These are phyloP conservation scores for Claviceps paspali DNA, from an alignment of 2,329 filamentous ascomycete genomes.

Conservation along the genomic window DNA sequence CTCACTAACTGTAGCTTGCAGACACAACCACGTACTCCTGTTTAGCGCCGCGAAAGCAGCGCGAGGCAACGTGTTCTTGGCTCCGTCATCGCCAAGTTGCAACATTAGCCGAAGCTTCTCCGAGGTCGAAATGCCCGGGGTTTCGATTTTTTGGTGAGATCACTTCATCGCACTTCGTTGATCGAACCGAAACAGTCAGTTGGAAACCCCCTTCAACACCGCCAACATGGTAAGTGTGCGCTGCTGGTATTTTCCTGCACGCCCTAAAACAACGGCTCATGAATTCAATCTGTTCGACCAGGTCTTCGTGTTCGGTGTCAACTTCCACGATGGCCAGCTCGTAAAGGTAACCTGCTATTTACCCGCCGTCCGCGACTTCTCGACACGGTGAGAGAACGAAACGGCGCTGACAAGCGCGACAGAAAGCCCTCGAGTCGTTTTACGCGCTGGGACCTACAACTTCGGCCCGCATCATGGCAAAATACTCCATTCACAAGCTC, in stretches of 20 bases:
- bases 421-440: slow-evolving; percentile 69
- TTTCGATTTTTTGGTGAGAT: background rate
- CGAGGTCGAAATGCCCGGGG: slow-evolving; percentile 4
- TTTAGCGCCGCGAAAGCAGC: background rate
- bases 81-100: too few species aligned
- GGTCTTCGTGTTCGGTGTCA: slow-evolving; percentile 77
- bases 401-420: slow-evolving; percentile 3
- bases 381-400: too few species aligned
- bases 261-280: background rate
- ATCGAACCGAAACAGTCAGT: too few species aligned
- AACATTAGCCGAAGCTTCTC: slow-evolving; percentile 15
- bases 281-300: slow-evolving; percentile 15
- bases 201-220: too few species aligned
- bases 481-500: slow-evolving; percentile 72
- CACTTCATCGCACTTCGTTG: too few species aligned
- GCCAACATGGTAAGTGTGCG: background rate
- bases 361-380: too few species aligned
- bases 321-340: slow-evolving; percentile 70
- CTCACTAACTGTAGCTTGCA: too few species aligned
- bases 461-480: slow-evolving; percentile 66
- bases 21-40: too few species aligned
- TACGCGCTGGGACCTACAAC: slow-evolving; percentile 65
- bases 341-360: slow-evolving; percentile 78
- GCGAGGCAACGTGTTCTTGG: too few species aligned
- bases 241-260: background rate